phyloP scores from a whole-genome alignment of 2,329 filamentous ascomycete species.

The Ascochyta rabiei region DNA sequence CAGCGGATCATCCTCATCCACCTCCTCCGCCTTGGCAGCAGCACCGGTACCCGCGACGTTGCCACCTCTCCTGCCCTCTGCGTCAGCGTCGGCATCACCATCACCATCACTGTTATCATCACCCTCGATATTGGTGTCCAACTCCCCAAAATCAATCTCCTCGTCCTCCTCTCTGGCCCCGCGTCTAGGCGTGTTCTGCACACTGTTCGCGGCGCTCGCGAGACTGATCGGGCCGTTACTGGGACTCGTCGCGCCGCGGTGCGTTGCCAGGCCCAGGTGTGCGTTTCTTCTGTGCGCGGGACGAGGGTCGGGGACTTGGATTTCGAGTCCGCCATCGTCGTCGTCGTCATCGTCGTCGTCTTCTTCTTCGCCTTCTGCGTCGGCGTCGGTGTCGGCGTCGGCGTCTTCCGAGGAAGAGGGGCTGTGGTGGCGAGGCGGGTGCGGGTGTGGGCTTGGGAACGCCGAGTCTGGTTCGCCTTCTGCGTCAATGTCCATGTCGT shows the following conservation, averaged over 20 bases:
- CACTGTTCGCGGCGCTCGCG: conserved; percentile 51
- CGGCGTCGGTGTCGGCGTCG: conserved; percentile 28
- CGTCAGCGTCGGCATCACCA: conserved; percentile 42
- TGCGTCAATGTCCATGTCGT: background rate
- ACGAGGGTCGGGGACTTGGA: conserved; percentile 41
- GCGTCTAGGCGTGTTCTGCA: conserved; percentile 12
- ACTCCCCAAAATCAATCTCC: conserved; percentile 46
- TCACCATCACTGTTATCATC: conserved; percentile 34
- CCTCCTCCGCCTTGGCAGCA: conserved; percentile 24
- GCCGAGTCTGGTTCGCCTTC: conserved; percentile 18
- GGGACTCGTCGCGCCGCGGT: conserved; percentile 32
- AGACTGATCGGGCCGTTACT: conserved; percentile 52
- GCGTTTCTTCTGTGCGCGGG: conserved; percentile 25
- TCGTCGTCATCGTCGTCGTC: conserved; percentile 31
- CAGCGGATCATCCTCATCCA: conserved; percentile 50
- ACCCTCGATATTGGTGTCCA: conserved; percentile 20
- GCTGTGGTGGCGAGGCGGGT: background rate
- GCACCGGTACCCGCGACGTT: no score
- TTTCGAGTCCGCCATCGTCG: conserved; percentile 37
- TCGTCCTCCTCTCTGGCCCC: conserved; percentile 37
- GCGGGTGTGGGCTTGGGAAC: background rate
- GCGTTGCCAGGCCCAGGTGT: conserved; percentile 36
- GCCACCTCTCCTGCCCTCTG: conserved; percentile 14
- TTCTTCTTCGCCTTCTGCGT: conserved; percentile 27
- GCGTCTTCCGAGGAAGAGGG: conserved; percentile 6